Evolutionary conservation across 306 rosid genomes (phyloP), one percentile per base, ranked within the genome.

Genomic region (Parietaria judaica): DNA sequence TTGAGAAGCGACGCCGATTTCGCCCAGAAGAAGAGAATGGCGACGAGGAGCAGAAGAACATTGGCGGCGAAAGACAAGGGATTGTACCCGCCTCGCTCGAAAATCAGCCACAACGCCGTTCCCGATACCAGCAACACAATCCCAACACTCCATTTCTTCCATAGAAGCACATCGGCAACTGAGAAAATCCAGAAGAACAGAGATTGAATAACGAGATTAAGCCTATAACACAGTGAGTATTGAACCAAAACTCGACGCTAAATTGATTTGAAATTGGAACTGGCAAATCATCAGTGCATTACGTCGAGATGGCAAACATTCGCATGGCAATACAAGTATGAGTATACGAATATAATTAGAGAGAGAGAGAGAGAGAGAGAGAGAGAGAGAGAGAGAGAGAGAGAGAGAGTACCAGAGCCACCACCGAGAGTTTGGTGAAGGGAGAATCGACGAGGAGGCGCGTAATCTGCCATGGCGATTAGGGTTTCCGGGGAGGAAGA

Each of bases 1-100:
- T 94, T 88, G 70, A 94, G 96, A 71, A 94, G 94, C 55, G 90
- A 79, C 68, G 99, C 99, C 66, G 99, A 84, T 82, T 88, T 88
- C 58, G 90, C 97, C 99, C 99, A 94, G 64, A 86, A 70, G 60
- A 94, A 94, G 53, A 94, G 87, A 61, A 92, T 88, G 37, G 79
- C 67, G n/a, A 92, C 86, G 16, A 92, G 96, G 44, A 92, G 90
- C 76, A 88, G 78, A 4, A 86, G 66, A 51, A 94, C 99, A 86
- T 94, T 88, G 51, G 98, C 80, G 23, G 69, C 90, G 70, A 94
- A 94, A 11, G 99, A 86, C 54, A 94, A 55, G 61, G 82, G 76
- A 70, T 84, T 94, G 73, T 94, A 94, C 46, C 94, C 95, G 3
- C 87, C 97, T 38, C 88, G 84, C 73, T 92, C 96, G 58, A 92